phyloP scores from a whole-genome alignment of 768 basidiomycete genomes.

The Russula dissimulans region DNA sequence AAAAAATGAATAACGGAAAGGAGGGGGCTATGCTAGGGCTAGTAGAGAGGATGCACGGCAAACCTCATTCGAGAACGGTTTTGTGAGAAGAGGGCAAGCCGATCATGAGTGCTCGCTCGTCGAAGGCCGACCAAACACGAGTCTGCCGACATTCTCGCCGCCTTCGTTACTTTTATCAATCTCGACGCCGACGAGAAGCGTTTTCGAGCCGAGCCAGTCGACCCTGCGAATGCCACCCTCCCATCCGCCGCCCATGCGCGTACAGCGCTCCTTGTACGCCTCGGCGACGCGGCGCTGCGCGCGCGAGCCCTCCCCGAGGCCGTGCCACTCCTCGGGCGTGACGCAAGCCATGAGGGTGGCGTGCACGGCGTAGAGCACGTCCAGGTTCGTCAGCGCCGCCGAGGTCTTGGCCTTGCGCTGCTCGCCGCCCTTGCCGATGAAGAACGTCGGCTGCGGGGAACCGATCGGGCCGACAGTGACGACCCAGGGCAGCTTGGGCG shows the following conservation, averaged over 20 bases:
- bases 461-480: conserved; percentile 38
- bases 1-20: not conserved
- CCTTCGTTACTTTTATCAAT: conserved; percentile 37
- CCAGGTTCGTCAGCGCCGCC: conserved; percentile 45
- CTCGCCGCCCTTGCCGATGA: conserved; percentile 17
- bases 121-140: conserved; percentile 38
- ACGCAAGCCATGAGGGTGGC: conserved; percentile 45
- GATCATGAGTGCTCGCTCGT: too few relatives aligned
- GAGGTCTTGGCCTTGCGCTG: conserved; percentile 9
- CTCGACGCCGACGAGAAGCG: conserved; percentile 51
- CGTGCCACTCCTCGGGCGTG: conserved; percentile 56
- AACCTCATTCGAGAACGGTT: not conserved
- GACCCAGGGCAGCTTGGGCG: conserved; percentile 54
- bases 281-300: conserved; percentile 49
- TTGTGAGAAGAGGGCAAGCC: too few relatives aligned
- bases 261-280: conserved; percentile 56
- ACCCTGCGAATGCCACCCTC: conserved; percentile 58
- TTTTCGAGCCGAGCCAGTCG: conserved; percentile 58
- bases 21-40: not conserved
- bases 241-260: conserved; percentile 54
- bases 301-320: conserved; percentile 44
- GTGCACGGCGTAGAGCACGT: conserved; percentile 53
- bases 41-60: conserved; percentile 9
- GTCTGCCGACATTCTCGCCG: conserved; percentile 34
- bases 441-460: conserved; percentile 19